Evolutionary conservation across 2,329 filamentous ascomycete genomes (phyloP).

Genomic region (Gyromitra esculenta): DNA sequence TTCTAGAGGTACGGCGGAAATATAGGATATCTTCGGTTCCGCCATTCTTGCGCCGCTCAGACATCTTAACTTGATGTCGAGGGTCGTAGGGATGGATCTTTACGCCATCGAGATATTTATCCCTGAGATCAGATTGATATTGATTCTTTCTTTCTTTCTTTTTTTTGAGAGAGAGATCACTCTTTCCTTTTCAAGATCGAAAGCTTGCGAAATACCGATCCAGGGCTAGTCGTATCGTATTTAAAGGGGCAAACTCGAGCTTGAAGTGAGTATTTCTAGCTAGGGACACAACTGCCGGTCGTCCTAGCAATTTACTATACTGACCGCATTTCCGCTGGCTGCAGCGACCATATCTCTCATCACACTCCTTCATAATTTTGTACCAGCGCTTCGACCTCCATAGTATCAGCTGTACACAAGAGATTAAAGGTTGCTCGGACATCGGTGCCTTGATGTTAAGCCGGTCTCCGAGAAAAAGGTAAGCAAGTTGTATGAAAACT

Average conservation of each 20-base stretch:
- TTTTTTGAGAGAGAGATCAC: slow-evolving; percentile 16
- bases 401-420: slow-evolving; percentile 10
- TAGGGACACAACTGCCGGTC: slow-evolving; percentile 36
- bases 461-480: neutral
- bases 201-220: slow-evolving; percentile 16
- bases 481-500: slow-evolving; percentile 5
- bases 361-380: slow-evolving; percentile 11
- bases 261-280: slow-evolving; percentile 8
- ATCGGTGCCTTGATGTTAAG: neutral
- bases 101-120: slow-evolving; percentile 6
- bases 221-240: slow-evolving; percentile 4
- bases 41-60: neutral
- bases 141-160: neutral
- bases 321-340: neutral
- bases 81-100: neutral
- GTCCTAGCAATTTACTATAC: slow-evolving; percentile 19
- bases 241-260: slow-evolving; percentile 16
- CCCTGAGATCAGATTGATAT: neutral
- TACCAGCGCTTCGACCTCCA: slow-evolving; percentile 20
- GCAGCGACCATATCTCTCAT: slow-evolving; percentile 11
- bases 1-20: neutral
- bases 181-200: slow-evolving; percentile 7
- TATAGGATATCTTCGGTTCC: neutral
- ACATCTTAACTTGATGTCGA: slow-evolving; percentile 2
- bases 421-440: slow-evolving; percentile 19